Evolutionary conservation across 1,139 yeast species (phyloP), one percentile per base, ranked within the genome.

Genomic region (Hyphopichia buzzinii): DNA sequence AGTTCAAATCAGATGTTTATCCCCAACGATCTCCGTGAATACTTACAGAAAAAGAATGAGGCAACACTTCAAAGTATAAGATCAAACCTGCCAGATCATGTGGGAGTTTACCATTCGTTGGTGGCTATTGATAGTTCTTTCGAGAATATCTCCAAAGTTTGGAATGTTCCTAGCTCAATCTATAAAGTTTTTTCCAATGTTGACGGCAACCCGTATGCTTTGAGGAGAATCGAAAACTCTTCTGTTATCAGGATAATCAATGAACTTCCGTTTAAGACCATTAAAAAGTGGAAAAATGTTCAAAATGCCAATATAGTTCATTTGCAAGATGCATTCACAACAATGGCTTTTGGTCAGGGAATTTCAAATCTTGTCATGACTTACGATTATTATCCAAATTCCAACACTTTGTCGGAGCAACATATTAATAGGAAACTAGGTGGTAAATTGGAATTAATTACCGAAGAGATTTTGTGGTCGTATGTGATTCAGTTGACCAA

Each of bases 61-160:
- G 95, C 95, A 7, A 77, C 92, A 3, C 66, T 89, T 43, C 90
- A 85, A 56, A 74, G 81, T 1, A 58, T 85, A 37, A 55, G 77
- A 31, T 75, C 85, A 28, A 72, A 72, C 34, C 63, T 87, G 31
- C 96, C 96, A 0, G 84, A 81, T 25, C 77, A 78, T 44, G 84
- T 92, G n/a, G 84, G 84, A 41, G 79, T 74, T 12, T 92, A 89
- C 60, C 96, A 88, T 60, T 83, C 94, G 13, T 68, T 92, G 40
- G 92, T 85, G 26, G 96, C 97, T 2, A 70, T 92, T 36, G 96
- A 89, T 55, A 68, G 72, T 37, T 72, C 74, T 15, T 64, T 72
- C 40, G 85, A 81, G 35, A 50, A 65, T 36, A 64, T 60, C 16
- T 72, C 77, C 4, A 70, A 73, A 39, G 70, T 77, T 14, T 85